Conservation (phyloP, 2,329 filamentous ascomycete genomes). For the Hypoxylon sp. region DNA sequence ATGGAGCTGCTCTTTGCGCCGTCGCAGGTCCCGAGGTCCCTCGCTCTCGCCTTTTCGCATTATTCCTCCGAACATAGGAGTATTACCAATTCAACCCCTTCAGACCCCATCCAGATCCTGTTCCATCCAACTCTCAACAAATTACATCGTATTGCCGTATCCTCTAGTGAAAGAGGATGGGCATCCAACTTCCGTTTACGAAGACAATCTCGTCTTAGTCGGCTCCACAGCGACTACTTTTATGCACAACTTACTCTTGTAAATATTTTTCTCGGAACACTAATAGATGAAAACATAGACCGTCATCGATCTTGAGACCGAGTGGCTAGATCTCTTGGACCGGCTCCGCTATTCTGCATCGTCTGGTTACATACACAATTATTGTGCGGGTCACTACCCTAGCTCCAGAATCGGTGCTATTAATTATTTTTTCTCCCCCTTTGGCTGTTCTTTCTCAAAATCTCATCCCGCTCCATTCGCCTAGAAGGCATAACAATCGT, state of each 20-base stretch:
- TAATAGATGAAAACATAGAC: conserved; percentile 2
- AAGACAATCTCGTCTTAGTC: conserved; percentile 1
- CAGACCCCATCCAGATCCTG: background rate
- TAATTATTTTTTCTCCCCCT: conserved; percentile 11
- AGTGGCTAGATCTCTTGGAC: conserved; percentile 8
- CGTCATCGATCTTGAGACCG: conserved; percentile 24
- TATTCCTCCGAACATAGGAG: conserved; percentile 33
- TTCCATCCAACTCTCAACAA: background rate
- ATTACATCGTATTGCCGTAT: background rate
- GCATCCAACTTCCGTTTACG: background rate
- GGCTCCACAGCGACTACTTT: conserved; percentile 4
- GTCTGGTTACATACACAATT: background rate
- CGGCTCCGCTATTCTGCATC: conserved; percentile 26
- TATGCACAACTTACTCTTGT: background rate
- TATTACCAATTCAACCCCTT: conserved; percentile 34
- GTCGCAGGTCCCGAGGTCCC: background rate
- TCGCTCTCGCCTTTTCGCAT: conserved; percentile 36
- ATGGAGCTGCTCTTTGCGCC: background rate
- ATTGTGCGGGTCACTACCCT: conserved; percentile 19
- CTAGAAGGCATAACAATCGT: conserved; percentile 11
- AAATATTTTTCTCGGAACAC: background rate
- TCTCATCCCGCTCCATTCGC: background rate
- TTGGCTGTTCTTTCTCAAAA: background rate
- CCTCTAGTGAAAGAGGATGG: background rate
- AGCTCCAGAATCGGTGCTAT: conserved; percentile 19